Evolutionary conservation across 1,139 yeast species (phyloP).

Genomic region (Hanseniaspora uvarum): DNA sequence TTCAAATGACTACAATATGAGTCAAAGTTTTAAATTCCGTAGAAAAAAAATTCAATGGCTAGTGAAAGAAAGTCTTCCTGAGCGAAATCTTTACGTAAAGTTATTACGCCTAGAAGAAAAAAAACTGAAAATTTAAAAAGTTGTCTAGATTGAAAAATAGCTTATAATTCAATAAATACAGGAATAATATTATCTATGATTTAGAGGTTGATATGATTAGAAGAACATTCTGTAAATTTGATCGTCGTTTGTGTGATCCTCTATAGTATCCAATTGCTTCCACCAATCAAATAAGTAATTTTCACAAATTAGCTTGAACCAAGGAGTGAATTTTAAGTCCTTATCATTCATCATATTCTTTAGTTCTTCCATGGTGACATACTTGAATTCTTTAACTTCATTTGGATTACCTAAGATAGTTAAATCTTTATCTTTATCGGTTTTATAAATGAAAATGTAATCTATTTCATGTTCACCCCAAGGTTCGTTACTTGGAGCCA

Average conservation of each 20-base stretch:
- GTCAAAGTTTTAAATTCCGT: background rate
- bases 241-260: constrained; percentile 28
- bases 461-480: constrained; percentile 99
- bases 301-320: constrained; percentile 95
- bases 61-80: too few relatives aligned
- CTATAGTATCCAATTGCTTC: constrained; percentile 51
- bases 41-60: background rate
- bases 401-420: constrained; percentile 47
- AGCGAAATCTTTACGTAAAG: background rate
- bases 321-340: constrained; percentile 71
- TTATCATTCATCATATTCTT: constrained; percentile 64
- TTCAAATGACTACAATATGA: background rate
- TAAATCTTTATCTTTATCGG: constrained; percentile 44
- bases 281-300: constrained; percentile 90
- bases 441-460: constrained; percentile 70
- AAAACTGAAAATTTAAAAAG: background rate
- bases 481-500: constrained; percentile 66
- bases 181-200: too few relatives aligned
- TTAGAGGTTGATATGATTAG: too few relatives aligned
- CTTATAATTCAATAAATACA: too few relatives aligned
- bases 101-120: background rate
- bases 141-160: background rate
- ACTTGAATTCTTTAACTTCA: constrained; percentile 74
- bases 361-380: constrained; percentile 60
- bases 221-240: constrained; percentile 30